phyloP scores from a whole-genome alignment of 345 rosid genomes.

The Populus alba region DNA sequence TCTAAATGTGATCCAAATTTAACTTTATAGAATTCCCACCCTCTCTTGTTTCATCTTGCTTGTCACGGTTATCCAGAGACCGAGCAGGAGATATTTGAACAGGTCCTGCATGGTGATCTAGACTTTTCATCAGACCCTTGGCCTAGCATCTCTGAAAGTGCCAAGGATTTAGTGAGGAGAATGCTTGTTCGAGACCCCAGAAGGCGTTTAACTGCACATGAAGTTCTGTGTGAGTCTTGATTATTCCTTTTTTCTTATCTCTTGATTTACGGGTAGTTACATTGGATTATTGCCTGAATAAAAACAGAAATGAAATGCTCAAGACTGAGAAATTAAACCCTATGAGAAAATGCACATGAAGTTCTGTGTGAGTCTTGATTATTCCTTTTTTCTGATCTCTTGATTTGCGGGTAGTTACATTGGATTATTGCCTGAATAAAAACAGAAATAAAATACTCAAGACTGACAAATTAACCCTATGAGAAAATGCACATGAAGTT shows the following conservation, averaged over 20 bases:
- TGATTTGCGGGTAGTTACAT: not conserved
- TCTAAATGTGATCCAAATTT: not conserved
- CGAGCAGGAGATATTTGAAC: conserved; percentile 32
- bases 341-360: conserved; percentile 23
- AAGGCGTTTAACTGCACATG: conserved; percentile 30
- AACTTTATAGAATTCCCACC: not conserved
- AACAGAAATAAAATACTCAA: not conserved
- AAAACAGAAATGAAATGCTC: not conserved
- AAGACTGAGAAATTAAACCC: not conserved
- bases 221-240: conserved; percentile 30
- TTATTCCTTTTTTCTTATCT: not conserved
- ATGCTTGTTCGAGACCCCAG: conserved; percentile 31
- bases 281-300: not conserved
- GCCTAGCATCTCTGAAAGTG: conserved; percentile 33
- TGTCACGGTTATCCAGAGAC: conserved; percentile 14
- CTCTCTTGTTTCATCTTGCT: conserved; percentile 1
- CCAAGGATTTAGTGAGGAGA: conserved; percentile 30
- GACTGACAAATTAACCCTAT: not conserved
- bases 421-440: not conserved
- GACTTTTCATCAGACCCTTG: conserved; percentile 33
- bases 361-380: conserved; percentile 27
- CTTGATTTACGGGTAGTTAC: not conserved
- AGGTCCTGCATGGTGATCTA: conserved; percentile 30
- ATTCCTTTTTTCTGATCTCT: not conserved
- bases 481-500: conserved; percentile 34